phyloP scores from a whole-genome alignment of 192 early-diverging fungal species.

The Phlyctochytrium bullatum region DNA sequence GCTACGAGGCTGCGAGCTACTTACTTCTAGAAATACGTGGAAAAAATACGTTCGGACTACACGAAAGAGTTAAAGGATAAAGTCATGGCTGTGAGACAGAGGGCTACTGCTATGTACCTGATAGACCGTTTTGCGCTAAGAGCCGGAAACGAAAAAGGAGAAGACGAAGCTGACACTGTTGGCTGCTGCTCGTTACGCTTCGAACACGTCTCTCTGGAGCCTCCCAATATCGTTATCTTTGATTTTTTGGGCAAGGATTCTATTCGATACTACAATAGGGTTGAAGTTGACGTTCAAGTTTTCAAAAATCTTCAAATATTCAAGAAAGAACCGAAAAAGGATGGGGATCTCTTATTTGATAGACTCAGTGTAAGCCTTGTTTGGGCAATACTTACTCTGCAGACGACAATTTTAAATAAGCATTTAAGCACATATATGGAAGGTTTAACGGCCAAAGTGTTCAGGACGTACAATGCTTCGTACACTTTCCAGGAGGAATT shows the following conservation, averaged over 20 bases:
- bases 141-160: slow-evolving; percentile 97
- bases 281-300: slow-evolving; percentile 83
- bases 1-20: background rate
- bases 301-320: slow-evolving; percentile 93
- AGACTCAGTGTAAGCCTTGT: slow-evolving; percentile 67
- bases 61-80: slow-evolving; percentile 75
- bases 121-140: slow-evolving; percentile 92
- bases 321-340: slow-evolving; percentile 72
- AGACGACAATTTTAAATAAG: slow-evolving; percentile 84
- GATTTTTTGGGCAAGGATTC: slow-evolving; percentile 99
- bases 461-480: slow-evolving; percentile 98
- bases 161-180: slow-evolving; percentile 97
- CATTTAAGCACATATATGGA: slow-evolving; percentile 83
- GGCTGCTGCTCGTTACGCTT: slow-evolving; percentile 96
- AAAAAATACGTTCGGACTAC: slow-evolving; percentile 76
- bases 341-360: slow-evolving; percentile 86
- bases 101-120: slow-evolving; percentile 91
- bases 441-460: slow-evolving; percentile 95
- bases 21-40: slow-evolving; percentile 59
- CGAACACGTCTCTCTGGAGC: slow-evolving; percentile 84
- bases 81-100: slow-evolving; percentile 78
- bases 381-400: background rate
- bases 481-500: slow-evolving; percentile 90
- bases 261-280: slow-evolving; percentile 85
- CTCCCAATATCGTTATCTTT: slow-evolving; percentile 82